phyloP scores from a whole-genome alignment of 2,329 filamentous ascomycete species.

The Akanthomyces muscarius region DNA sequence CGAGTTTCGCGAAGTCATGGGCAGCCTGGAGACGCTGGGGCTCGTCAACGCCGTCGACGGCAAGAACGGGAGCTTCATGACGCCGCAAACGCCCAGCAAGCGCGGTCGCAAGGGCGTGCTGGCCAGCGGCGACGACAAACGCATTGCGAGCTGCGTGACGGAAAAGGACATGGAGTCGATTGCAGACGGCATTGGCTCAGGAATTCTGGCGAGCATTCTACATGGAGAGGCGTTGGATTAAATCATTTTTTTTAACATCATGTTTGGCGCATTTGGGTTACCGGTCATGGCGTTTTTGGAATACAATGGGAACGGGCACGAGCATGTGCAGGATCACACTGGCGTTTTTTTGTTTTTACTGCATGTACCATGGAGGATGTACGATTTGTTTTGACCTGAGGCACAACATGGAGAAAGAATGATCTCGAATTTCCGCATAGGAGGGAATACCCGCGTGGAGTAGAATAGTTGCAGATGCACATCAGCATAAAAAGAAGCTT shows the following conservation, averaged over 20 bases:
- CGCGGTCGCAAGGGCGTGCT: conserved; percentile 58
- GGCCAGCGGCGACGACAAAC: conserved; percentile 65
- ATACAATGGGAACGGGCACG: not conserved
- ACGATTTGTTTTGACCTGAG: not conserved
- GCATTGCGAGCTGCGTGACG: conserved; percentile 74
- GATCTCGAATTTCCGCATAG: not conserved
- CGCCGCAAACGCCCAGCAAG: conserved; percentile 66
- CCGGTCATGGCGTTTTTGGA: not conserved
- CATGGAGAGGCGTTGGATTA: conserved; percentile 57
- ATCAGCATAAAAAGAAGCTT: not conserved
- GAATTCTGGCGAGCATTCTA: conserved; percentile 60
- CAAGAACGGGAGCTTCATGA: conserved; percentile 63
- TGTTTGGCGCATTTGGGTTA: not conserved
- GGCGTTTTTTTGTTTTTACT: not conserved
- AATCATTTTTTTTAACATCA: not conserved
- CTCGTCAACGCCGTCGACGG: conserved; percentile 68
- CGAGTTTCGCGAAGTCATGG: conserved; percentile 90
- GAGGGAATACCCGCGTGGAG: conserved; percentile 5
- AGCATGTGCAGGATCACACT: not conserved
- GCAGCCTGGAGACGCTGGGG: conserved; percentile 83
- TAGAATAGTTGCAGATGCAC: conserved; percentile 1
- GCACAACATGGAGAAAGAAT: not conserved
- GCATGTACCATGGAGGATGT: not conserved
- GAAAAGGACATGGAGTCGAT: conserved; percentile 73
- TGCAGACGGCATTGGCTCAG: conserved; percentile 58